A percentile compares a stretch with the other conserved stretches of the same genome.
Conservation (phyloP, 805 yeast genomes). For the Cyberlindnera veronae region DNA sequence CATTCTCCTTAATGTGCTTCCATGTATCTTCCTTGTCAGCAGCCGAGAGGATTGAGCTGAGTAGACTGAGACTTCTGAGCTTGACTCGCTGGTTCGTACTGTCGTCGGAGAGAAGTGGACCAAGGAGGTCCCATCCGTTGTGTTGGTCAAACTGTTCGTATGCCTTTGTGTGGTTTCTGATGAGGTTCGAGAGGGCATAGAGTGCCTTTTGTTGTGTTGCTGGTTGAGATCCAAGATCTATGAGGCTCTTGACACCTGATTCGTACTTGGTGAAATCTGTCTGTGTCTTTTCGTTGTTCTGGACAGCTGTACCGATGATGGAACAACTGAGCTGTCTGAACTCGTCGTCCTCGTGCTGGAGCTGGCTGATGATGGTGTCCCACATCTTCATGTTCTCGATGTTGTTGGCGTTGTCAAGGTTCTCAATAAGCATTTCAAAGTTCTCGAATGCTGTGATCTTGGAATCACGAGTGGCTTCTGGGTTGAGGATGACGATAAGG, state of each 20-base stretch:
- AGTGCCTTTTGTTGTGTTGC: slow-evolving; percentile 53
- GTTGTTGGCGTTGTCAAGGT: slow-evolving; percentile 91
- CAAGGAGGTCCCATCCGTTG: slow-evolving; percentile 62
- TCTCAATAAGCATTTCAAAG: slow-evolving; percentile 90
- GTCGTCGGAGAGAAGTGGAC: slow-evolving; percentile 26
- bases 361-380: slow-evolving; percentile 59
- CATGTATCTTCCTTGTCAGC: slow-evolving; percentile 39
- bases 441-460: slow-evolving; percentile 81
- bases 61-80: slow-evolving; percentile 52
- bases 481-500: slow-evolving; percentile 53
- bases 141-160: slow-evolving; percentile 50
- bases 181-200: slow-evolving; percentile 70
- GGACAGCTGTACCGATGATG: slow-evolving; percentile 86
- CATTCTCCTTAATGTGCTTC: slow-evolving; percentile 33
- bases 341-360: slow-evolving; percentile 40
- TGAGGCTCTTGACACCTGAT: slow-evolving; percentile 43
- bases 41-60: slow-evolving; percentile 58
- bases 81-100: slow-evolving; percentile 37
- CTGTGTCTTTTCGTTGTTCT: slow-evolving; percentile 80
- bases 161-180: slow-evolving; percentile 64
- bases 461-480: slow-evolving; percentile 57
- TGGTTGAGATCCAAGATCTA: slow-evolving; percentile 36
- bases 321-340: slow-evolving; percentile 63
- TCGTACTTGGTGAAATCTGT: slow-evolving; percentile 54
- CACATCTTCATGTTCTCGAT: slow-evolving; percentile 80